phyloP scores from a whole-genome alignment of 305 asterid species.

The Andrographis paniculata region DNA sequence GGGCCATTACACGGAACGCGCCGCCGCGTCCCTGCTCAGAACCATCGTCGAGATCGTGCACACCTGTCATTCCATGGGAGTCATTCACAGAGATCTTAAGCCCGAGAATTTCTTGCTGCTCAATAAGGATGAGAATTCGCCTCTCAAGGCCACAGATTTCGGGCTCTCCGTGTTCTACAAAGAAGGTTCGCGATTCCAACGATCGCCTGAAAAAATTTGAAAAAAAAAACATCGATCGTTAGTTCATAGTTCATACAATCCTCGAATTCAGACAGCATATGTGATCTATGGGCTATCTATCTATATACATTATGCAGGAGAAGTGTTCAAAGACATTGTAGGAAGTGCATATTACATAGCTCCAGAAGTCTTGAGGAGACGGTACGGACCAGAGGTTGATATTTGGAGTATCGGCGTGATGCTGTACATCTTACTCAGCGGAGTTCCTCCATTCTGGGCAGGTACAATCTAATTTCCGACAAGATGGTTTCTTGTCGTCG shows the following conservation, averaged over 20 bases:
- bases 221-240: too few relatives aligned
- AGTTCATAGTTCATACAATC: too few relatives aligned
- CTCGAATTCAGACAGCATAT: not conserved
- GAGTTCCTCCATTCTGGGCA: constrained; percentile 18
- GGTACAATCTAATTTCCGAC: not conserved
- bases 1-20: constrained; percentile 8
- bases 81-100: too few relatives aligned
- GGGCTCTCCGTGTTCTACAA: constrained; percentile 13
- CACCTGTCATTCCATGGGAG: constrained; percentile 11
- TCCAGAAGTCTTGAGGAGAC: constrained; percentile 13
- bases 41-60: constrained; percentile 12
- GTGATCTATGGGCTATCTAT: not conserved
- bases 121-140: constrained; percentile 10
- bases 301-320: constrained; percentile 4
- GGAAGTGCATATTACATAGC: constrained; percentile 16
- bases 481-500: not conserved
- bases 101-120: constrained; percentile 12
- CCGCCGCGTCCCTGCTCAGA: constrained; percentile 7
- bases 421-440: constrained; percentile 13
- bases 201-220: not conserved
- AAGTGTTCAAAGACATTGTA: constrained; percentile 12
- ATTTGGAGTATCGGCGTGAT: constrained; percentile 15
- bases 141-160: constrained; percentile 11
- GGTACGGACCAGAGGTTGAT: constrained; percentile 13
- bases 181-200: not conserved